These are phyloP conservation scores for Haplosporangium sp. DNA, from an alignment of 371 early-diverging fungal species.

Conservation along the genomic window DNA sequence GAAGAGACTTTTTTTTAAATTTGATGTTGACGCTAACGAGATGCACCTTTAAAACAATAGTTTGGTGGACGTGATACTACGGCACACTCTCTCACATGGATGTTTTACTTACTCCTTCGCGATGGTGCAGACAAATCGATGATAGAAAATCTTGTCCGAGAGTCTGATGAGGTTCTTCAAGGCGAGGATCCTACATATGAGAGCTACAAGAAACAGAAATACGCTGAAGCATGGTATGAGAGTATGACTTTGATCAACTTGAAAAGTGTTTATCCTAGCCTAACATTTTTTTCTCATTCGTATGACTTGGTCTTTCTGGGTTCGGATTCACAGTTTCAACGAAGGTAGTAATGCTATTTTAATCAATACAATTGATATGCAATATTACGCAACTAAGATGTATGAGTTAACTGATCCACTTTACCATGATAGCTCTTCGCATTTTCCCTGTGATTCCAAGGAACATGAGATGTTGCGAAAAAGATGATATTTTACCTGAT, in stretches of 20 bases:
- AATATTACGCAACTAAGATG: too few species aligned
- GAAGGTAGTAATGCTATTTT: not conserved
- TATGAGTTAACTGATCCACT: not conserved
- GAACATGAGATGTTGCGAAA: slow-evolving; percentile 65
- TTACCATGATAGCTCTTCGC: slow-evolving; percentile 12
- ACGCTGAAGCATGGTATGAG: slow-evolving; percentile 41
- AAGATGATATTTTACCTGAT: slow-evolving; percentile 73
- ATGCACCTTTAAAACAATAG: not conserved
- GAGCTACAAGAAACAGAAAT: slow-evolving; percentile 33
- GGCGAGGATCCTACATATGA: slow-evolving; percentile 25
- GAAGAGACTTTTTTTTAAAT: too few species aligned
- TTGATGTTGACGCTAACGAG: too few species aligned
- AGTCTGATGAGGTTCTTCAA: slow-evolving; percentile 29
- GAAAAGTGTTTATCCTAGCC: not conserved
- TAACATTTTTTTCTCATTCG: not conserved
- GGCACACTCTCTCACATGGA: slow-evolving; percentile 79
- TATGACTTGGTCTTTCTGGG: not conserved
- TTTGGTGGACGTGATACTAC: slow-evolving; percentile 78
- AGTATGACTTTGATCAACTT: too few species aligned
- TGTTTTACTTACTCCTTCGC: slow-evolving; percentile 61
- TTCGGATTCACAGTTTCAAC: not conserved
- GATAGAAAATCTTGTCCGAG: slow-evolving; percentile 6
- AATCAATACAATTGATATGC: not conserved
- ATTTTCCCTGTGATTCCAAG: slow-evolving; percentile 60
- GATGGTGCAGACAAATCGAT: slow-evolving; percentile 10